Evolutionary conservation across 352 stramenopile genomes (phyloP), one percentile per base, ranked within the genome.

Genomic region (Globisporangium polare): DNA sequence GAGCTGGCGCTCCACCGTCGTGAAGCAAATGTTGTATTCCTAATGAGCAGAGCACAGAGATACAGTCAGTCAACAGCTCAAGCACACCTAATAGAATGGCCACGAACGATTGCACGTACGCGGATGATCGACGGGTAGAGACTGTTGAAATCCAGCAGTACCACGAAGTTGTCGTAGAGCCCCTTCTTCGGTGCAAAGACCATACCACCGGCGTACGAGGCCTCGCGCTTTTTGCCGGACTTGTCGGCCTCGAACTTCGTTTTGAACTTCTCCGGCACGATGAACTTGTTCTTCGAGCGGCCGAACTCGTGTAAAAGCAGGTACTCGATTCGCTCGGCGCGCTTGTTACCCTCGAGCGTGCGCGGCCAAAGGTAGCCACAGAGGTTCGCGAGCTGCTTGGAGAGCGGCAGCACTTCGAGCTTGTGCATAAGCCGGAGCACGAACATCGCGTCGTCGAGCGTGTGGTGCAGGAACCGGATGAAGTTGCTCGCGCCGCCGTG

Each of bases 1-100:
- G 8, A 95, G 72, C 59, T 87, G 80, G 7, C 83, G 77, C 72
- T 99, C 86, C 42, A 99, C 93, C 0, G 98, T 99, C 9, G 98
- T 99, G 67, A 99, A 99, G 71, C 97, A 99, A 60, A 99, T 93
- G 75, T 99, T 99, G 82, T 99, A 99, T 83, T 99, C 98, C 83
- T 99, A 71, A 26, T 22, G 13, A 61, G n/a, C 24, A 54, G 7
- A 63, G 15, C 58, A 49, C 3, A 64, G 8, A 56, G 26, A 52
- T 20, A 24, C 17, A 50, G 15, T n/a, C 26, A 27, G 27, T 61
- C 42, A 54, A 60, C 31, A 18, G n/a, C 18, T 31, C 29, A 60
- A 33, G 53, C 24, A 53, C 15, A 31, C 29, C 42, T 12, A 7
- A 47, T 12, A 24, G 17, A 22, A 46, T 27, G 35, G 15, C 26